These are phyloP conservation scores for Glarea lozoyensis DNA, from an alignment of 495 filamentous ascomycete genomes.

Conservation along the genomic window DNA sequence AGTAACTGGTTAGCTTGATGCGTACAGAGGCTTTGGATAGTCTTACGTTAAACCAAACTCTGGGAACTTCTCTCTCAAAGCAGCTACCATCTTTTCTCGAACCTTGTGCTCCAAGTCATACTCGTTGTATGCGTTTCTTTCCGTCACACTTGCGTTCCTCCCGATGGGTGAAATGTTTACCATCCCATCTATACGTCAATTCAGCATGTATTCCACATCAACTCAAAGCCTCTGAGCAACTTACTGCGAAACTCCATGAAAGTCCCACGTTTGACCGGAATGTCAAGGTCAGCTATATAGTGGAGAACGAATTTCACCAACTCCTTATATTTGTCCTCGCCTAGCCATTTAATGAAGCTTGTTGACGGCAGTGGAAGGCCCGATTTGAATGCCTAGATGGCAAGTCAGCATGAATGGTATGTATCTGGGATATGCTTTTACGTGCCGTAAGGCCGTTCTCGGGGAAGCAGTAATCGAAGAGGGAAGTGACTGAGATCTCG, in stretches of 20 bases:
- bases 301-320: slow-evolving; percentile 78
- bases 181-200: slow-evolving; percentile 98
- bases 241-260: slow-evolving; percentile 97
- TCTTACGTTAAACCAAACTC: slow-evolving; percentile 77
- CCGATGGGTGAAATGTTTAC: slow-evolving; percentile 89
- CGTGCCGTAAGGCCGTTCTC: slow-evolving; percentile 95
- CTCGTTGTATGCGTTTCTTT: slow-evolving; percentile 68
- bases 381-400: too few relatives aligned
- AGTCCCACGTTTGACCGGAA: slow-evolving; percentile 86
- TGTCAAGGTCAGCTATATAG: slow-evolving; percentile 81
- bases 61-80: slow-evolving; percentile 69
- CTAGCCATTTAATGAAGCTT: slow-evolving; percentile 87
- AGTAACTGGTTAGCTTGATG: slow-evolving; percentile 5
- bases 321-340: slow-evolving; percentile 85
- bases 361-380: slow-evolving; percentile 62
- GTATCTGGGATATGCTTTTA: too few relatives aligned
- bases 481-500: slow-evolving; percentile 53
- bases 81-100: slow-evolving; percentile 60
- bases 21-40: too few relatives aligned
- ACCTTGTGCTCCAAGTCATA: slow-evolving; percentile 73
- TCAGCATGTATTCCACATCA: too few relatives aligned
- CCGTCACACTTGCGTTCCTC: slow-evolving; percentile 74
- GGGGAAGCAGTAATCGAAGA: slow-evolving; percentile 95
- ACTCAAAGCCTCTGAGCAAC: too few relatives aligned
- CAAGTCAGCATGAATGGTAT: too few relatives aligned